Evolutionary conservation across 495 filamentous ascomycete species (phyloP), one percentile per base, ranked within the genome.

Genomic region (Chaetomidium leptoderma): DNA sequence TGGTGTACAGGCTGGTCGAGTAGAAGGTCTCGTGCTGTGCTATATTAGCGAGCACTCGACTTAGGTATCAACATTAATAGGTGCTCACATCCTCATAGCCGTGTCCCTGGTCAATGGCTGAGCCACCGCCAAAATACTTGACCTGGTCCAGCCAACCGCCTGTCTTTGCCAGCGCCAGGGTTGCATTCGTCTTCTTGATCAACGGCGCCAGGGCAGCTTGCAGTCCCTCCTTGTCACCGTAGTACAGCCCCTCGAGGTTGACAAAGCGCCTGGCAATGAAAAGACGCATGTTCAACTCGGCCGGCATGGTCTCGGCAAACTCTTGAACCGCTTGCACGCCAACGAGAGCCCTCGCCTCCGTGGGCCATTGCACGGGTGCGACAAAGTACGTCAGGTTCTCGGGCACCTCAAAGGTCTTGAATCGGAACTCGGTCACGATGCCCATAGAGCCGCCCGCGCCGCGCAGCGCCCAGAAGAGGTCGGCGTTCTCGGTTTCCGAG

Each of bases 21-120:
- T 71, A 75, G 63, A 77, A 77, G 6, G 68, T 72, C 61, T 76
- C 75, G 66, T 76, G 75, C 74, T 77, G 51, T 17, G n/a, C 4
- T 53, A 40, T 4, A 32, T 55, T 21, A 57, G 54, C 24, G 9
- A 30, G 8, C 0, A 0, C 6, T 29, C 36, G 3, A 1, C 33
- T 19, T 23, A 8, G 29, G 21, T 26, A 32, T 3, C 14, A 1
- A 44, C 8, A 44, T 10, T 23, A 4, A 8, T 30, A 7, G 9
- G 8, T 3, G 58, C 65, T 53, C 9, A 67, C 67, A 30, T 55
- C 60, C 37, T 63, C 61, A 46, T 70, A 63, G 4, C 59, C 59
- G 26, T 70, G 64, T 0, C 55, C 51, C 47, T 74, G 74, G 50
- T 77, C 74, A 2, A 77, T 58, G 21, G 55, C 69, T 37, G 72